A percentile compares a stretch with the other conserved stretches of the same genome.
These are phyloP conservation scores for Schizopora paradoxa DNA, from an alignment of 1,284 basidiomycete species.

Conservation along the genomic window DNA sequence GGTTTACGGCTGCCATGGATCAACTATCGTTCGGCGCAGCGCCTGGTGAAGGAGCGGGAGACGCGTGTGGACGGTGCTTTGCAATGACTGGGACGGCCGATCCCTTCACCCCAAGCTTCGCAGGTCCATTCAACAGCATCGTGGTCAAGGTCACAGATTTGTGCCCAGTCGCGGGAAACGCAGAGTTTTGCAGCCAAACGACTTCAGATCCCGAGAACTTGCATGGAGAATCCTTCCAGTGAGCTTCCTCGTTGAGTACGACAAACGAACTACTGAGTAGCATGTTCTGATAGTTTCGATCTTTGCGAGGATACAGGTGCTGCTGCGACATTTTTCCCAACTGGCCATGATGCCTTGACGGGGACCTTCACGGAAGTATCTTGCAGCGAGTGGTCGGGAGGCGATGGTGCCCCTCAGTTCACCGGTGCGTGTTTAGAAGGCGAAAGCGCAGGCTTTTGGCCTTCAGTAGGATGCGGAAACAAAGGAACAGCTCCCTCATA, in stretches of 20 bases:
- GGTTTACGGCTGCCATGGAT: slow-evolving; percentile 52
- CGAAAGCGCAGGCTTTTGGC: slow-evolving; percentile 16
- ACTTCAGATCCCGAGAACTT: slow-evolving; percentile 37
- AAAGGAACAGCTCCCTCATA: slow-evolving; percentile 17
- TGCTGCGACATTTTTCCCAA: not conserved
- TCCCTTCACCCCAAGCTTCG: slow-evolving; percentile 44
- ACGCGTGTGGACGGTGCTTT: slow-evolving; percentile 58
- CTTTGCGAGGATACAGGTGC: slow-evolving; percentile 1
- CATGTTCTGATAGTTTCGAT: not conserved
- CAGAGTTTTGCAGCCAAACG: slow-evolving; percentile 50
- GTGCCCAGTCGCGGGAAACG: slow-evolving; percentile 42
- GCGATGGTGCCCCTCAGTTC: slow-evolving; percentile 14
- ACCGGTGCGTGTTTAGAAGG: slow-evolving; percentile 15
- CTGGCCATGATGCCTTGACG: slow-evolving; percentile 16
- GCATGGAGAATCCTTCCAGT: slow-evolving; percentile 41
- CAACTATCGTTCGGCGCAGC: slow-evolving; percentile 49
- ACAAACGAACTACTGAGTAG: not conserved
- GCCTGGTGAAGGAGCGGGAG: slow-evolving; percentile 45
- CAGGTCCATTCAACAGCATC: slow-evolving; percentile 47
- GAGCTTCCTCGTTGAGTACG: not conserved
- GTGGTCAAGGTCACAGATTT: slow-evolving; percentile 52
- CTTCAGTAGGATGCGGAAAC: slow-evolving; percentile 15
- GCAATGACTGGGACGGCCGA: slow-evolving; percentile 44
- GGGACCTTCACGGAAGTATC: slow-evolving; percentile 17
- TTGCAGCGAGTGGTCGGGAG: slow-evolving; percentile 18